Base-by-base conservation (phyloP, 495 filamentous ascomycete species). In the Thermothielavioides terrestris region DNA sequence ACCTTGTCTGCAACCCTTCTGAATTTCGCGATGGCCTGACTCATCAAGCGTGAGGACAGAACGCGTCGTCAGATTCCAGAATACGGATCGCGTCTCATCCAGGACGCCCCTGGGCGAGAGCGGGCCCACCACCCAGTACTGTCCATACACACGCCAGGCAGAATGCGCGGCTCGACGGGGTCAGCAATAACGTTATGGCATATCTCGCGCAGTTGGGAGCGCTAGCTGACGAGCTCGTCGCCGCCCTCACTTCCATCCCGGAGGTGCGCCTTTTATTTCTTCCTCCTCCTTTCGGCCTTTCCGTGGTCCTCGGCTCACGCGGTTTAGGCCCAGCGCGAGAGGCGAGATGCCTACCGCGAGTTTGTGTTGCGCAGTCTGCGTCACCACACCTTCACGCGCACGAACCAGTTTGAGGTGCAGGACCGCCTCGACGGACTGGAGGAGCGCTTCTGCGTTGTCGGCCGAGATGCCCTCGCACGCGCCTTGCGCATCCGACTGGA, bases 371-470 rank as follows among this genome's bases (percentile, higher is more conserved):
- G 72, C 12, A 74, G 63, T 32, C 63, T 90, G 31, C 73, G 75
- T 46, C 67, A 80, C 30, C 73, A 84, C 44, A 75, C 69, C 30
- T 84, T 84, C 70, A 72, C 71, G 18, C 81, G 89, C 28, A 88
- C 83, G 0, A 92, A 96, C 68, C 91, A 94, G 58, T 98, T 96
- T 62, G 87, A 88, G 26, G 81, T 95, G 11, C 67, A 78, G 21
- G 75, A 77, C 15, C 81, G 77, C 28, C 75, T 94, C 5, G 78
- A 83, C 20, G 92, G 92, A 3, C 73, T 94, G 15, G 85, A 88
- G 53, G 92, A 98, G 66, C 91, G 91, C 57, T 94, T 94, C 63
- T 77, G 79, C 32, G 74, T 96, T 40, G 71, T 85, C 26, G 82
- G 85, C 63, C 77, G 81, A 49, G 89, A 95, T 61, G 78, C 81